Conservation (phyloP, 2,329 filamentous ascomycete species). For the Thermochaetoides dissita region DNA sequence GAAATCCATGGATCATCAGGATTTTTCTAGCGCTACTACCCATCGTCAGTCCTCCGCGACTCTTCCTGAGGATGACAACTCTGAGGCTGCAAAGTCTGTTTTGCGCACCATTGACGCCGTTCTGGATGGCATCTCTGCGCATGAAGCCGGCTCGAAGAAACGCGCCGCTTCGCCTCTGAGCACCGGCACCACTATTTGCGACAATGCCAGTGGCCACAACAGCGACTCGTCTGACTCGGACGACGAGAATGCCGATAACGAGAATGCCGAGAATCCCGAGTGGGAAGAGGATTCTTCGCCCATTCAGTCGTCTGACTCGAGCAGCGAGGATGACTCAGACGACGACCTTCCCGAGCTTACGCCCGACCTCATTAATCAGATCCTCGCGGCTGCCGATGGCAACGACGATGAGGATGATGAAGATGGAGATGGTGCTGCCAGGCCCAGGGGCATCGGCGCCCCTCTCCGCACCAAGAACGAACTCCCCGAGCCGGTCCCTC, state of each 20-base stretch:
- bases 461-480: slow-evolving; percentile 76
- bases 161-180: too few species aligned
- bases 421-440: slow-evolving; percentile 42
- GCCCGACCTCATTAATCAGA: slow-evolving; percentile 67
- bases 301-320: slow-evolving; percentile 53
- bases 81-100: slow-evolving; percentile 10
- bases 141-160: neutral
- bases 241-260: slow-evolving; percentile 7
- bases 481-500: slow-evolving; percentile 44
- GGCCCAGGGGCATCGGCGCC: slow-evolving; percentile 21
- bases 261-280: slow-evolving; percentile 44
- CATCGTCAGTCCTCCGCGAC: too few species aligned
- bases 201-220: too few species aligned
- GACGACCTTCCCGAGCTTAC: slow-evolving; percentile 59
- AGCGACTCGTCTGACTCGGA: neutral
- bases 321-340: slow-evolving; percentile 36
- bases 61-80: too few species aligned
- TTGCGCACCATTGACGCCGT: slow-evolving; percentile 31
- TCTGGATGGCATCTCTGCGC: slow-evolving; percentile 23
- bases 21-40: too few species aligned
- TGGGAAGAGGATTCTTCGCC: slow-evolving; percentile 76
- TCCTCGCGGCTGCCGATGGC: slow-evolving; percentile 71
- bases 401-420: slow-evolving; percentile 77
- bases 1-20: too few species aligned
- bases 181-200: too few species aligned